A percentile compares a stretch with the other conserved stretches of the same genome.
These are phyloP conservation scores for Cyberlindnera misumaiensis DNA, from an alignment of 805 yeast genomes.

Conservation along the genomic window DNA sequence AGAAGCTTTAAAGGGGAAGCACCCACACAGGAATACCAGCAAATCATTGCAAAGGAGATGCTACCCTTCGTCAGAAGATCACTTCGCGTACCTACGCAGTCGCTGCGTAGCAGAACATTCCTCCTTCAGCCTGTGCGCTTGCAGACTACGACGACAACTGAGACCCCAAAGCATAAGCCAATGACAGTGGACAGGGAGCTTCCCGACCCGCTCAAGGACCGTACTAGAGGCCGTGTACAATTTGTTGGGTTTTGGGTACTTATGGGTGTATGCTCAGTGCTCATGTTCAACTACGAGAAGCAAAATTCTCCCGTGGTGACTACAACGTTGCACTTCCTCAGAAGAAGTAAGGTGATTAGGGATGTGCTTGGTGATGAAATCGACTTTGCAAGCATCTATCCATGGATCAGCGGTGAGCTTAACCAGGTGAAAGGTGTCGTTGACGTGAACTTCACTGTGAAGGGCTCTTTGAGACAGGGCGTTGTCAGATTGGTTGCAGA, in stretches of 20 bases:
- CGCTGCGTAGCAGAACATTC: too few species aligned
- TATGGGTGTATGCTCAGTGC: slow-evolving; percentile 48
- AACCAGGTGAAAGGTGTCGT: slow-evolving; percentile 80
- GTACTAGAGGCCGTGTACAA: slow-evolving; percentile 43
- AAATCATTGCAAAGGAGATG: too few species aligned
- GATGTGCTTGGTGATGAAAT: slow-evolving; percentile 68
- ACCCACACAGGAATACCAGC: too few species aligned
- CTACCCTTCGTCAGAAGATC: background rate
- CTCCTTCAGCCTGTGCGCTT: background rate
- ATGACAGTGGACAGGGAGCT: slow-evolving; percentile 57
- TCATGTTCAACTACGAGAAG: slow-evolving; percentile 90
- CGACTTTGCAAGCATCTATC: slow-evolving; percentile 64
- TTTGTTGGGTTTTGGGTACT: slow-evolving; percentile 48
- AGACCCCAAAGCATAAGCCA: slow-evolving; percentile 3
- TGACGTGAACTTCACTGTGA: slow-evolving; percentile 62
- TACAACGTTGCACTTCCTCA: slow-evolving; percentile 77
- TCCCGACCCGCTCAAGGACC: slow-evolving; percentile 69
- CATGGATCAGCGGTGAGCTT: slow-evolving; percentile 85
- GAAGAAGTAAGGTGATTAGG: slow-evolving; percentile 64
- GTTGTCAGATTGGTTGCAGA: slow-evolving; percentile 62
- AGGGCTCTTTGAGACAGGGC: slow-evolving; percentile 57
- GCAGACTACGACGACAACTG: background rate
- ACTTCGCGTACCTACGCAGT: background rate
- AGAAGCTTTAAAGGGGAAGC: too few species aligned
- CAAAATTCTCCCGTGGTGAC: slow-evolving; percentile 82